A percentile compares a stretch with the other conserved stretches of the same genome.
These are phyloP conservation scores for Skeletonema tropicum DNA, from an alignment of 108 stramenopile genomes.

Conservation along the genomic window DNA sequence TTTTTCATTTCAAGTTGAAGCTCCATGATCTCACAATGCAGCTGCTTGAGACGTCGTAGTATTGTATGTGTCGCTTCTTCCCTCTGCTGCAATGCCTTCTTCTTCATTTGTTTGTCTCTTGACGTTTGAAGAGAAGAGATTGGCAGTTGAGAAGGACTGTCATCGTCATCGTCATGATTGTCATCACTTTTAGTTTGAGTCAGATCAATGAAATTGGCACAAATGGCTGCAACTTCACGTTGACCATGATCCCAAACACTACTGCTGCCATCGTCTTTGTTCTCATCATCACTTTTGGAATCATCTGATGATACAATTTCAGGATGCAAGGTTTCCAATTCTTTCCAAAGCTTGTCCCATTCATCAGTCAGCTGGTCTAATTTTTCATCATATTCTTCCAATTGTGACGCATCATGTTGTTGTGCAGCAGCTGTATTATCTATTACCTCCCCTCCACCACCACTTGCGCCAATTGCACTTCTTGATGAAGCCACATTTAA, in stretches of 20 bases:
- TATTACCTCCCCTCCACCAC: slow-evolving; percentile 8
- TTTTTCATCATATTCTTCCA: neutral
- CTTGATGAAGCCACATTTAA: slow-evolving; percentile 3
- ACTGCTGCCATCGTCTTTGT: neutral
- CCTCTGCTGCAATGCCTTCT: neutral
- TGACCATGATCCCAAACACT: slow-evolving; percentile 6
- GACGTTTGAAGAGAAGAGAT: neutral
- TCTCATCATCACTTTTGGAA: neutral
- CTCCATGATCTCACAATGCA: slow-evolving; percentile 10
- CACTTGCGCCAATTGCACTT: neutral
- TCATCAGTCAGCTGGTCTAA: slow-evolving; percentile 17
- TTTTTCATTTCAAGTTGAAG: neutral
- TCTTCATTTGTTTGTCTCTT: neutral
- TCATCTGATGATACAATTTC: neutral
- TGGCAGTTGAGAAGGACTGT: no score
- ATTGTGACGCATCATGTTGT: neutral
- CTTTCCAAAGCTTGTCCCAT: slow-evolving; percentile 25
- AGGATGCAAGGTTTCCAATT: slow-evolving; percentile 13
- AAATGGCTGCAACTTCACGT: slow-evolving; percentile 20
- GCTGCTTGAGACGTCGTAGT: slow-evolving; percentile 13
- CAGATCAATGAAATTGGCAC: slow-evolving; percentile 17
- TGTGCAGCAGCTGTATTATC: neutral
- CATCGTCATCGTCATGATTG: neutral
- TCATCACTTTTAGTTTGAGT: neutral
- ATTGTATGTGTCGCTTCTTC: slow-evolving; percentile 6